Evolutionary conservation across 257 asterid species (phyloP).

Genomic region (Craterostigma plantagineum): DNA sequence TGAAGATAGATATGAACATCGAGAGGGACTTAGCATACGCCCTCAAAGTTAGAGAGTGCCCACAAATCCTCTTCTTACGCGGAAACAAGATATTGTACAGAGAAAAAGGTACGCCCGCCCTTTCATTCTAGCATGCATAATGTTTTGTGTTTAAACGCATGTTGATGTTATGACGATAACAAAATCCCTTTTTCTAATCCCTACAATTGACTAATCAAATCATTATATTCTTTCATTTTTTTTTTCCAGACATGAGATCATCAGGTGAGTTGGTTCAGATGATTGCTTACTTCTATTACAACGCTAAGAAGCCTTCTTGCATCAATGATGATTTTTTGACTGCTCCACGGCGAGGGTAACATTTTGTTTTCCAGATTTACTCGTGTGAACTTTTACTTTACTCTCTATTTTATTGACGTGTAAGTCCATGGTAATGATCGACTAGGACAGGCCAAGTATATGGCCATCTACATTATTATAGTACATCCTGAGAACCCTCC

Average conservation of each 20-base stretch:
- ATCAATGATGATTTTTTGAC: conserved; percentile 15
- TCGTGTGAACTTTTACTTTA: no score
- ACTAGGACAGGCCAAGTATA: no score
- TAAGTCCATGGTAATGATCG: no score
- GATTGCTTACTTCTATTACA: conserved; percentile 81
- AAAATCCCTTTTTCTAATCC: no score
- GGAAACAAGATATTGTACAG: conserved; percentile 66
- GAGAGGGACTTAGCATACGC: conserved; percentile 92
- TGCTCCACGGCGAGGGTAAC: not conserved
- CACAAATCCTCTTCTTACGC: conserved; percentile 65
- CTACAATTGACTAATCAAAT: no score
- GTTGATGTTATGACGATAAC: not conserved
- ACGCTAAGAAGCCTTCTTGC: conserved; percentile 62
- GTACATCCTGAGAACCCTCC: not conserved
- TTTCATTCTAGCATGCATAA: not conserved
- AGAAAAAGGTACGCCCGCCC: conserved; percentile 46
- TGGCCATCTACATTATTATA: no score
- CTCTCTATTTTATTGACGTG: no score
- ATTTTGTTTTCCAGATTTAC: no score
- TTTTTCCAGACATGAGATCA: conserved; percentile 39
- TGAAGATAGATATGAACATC: conserved; percentile 75
- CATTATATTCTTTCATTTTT: conserved; percentile 1
- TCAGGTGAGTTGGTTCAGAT: conserved; percentile 77
- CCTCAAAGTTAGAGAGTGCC: conserved; percentile 79
- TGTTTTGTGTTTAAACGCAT: not conserved